These are phyloP conservation scores for Aspergillus pseudoviridinutans DNA, from an alignment of 2,329 filamentous ascomycete genomes.

Conservation along the genomic window DNA sequence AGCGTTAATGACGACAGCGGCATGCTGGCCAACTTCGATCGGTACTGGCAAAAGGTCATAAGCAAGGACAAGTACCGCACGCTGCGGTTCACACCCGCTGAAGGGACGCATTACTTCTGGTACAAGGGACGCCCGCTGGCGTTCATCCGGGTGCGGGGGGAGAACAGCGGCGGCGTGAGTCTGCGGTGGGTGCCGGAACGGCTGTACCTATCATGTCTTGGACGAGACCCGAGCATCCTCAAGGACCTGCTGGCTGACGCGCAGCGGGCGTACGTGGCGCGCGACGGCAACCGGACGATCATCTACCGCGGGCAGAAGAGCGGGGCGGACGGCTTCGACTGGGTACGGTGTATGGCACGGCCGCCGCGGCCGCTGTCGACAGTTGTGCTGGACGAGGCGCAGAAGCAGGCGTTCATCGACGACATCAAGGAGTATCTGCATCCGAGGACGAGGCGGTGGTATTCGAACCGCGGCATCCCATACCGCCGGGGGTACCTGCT, in stretches of 20 bases:
- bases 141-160: conserved; percentile 26
- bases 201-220: conserved; percentile 33
- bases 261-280: conserved; percentile 32
- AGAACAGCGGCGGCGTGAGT: conserved; percentile 16
- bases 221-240: conserved; percentile 31
- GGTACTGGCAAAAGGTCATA: conserved; percentile 40
- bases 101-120: conserved; percentile 66
- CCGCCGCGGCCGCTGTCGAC: conserved; percentile 52
- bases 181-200: conserved; percentile 24
- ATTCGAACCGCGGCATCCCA: conserved; percentile 75
- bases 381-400: conserved; percentile 49
- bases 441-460: conserved; percentile 62
- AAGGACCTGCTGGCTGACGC: conserved; percentile 34
- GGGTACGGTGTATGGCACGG: conserved; percentile 39
- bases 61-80: conserved; percentile 33
- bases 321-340: conserved; percentile 19
- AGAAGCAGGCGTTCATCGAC: conserved; percentile 48
- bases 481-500: conserved; percentile 82
- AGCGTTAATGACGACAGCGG: conserved; percentile 34
- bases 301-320: conserved; percentile 35
- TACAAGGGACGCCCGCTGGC: conserved; percentile 55
- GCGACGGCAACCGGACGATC: conserved; percentile 34
- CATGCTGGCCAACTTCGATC: conserved; percentile 38
- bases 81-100: conserved; percentile 59
- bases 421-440: conserved; percentile 57